phyloP scores from a whole-genome alignment of 768 basidiomycete genomes.

The Tylopilus balloui region DNA sequence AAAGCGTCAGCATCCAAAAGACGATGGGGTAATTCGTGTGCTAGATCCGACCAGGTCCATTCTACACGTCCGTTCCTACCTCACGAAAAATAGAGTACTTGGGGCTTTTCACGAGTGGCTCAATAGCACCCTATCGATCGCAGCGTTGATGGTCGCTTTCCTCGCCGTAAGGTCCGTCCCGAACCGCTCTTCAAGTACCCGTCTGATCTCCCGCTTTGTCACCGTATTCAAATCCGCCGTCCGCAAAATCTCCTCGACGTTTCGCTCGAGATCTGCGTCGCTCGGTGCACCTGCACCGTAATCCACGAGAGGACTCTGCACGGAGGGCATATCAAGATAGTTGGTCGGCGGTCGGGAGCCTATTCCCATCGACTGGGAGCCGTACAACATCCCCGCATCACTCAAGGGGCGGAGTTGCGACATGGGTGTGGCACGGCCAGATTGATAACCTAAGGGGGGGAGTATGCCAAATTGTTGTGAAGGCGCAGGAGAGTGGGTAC shows the following conservation, averaged over 20 bases:
- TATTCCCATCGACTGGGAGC: slow-evolving; percentile 58
- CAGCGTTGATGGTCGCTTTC: slow-evolving; percentile 70
- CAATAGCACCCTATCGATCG: slow-evolving; percentile 69
- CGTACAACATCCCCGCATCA: slow-evolving; percentile 40
- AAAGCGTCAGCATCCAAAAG: slow-evolving; percentile 16
- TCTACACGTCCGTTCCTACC: slow-evolving; percentile 10
- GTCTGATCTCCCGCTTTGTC: slow-evolving; percentile 88
- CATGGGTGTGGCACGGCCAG: slow-evolving; percentile 70
- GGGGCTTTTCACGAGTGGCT: slow-evolving; percentile 35
- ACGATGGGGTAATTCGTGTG: slow-evolving; percentile 7
- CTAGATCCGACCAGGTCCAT: slow-evolving; percentile 24
- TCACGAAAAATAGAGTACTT: background rate
- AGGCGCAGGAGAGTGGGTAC: slow-evolving; percentile 67
- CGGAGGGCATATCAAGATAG: slow-evolving; percentile 64
- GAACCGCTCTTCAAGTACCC: slow-evolving; percentile 77
- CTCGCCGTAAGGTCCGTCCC: slow-evolving; percentile 70
- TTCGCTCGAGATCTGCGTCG: slow-evolving; percentile 68
- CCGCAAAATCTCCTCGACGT: slow-evolving; percentile 69
- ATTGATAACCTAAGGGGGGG: slow-evolving; percentile 68
- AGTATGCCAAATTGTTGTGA: slow-evolving; percentile 52
- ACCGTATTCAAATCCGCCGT: slow-evolving; percentile 82
- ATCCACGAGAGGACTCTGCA: slow-evolving; percentile 46
- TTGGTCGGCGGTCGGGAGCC: slow-evolving; percentile 71
- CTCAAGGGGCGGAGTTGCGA: slow-evolving; percentile 38
- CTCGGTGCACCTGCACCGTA: slow-evolving; percentile 47